Percentiles rank a stretch among this genome's conserved stretches.
Conservation (phyloP, 2,329 filamentous ascomycete species). For the Monosporascus sp. region DNA sequence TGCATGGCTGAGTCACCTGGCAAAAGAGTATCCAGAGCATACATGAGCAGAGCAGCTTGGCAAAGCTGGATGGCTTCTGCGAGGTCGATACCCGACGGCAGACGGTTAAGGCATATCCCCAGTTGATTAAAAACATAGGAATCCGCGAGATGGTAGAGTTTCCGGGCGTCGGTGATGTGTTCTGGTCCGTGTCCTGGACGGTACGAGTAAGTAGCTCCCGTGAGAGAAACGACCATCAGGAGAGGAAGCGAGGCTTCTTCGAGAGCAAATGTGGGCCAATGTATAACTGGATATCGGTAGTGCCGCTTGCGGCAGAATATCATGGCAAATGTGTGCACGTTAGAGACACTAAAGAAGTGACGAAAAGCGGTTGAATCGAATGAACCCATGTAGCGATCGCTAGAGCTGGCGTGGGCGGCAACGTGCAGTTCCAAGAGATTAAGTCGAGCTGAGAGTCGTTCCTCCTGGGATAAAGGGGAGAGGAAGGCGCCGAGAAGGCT, state of each 20-base stretch:
- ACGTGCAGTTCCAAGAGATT: slow-evolving; percentile 3
- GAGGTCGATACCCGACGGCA: background rate
- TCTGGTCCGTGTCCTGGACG: background rate
- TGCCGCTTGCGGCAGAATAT: slow-evolving; percentile 7
- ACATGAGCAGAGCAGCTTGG: slow-evolving; percentile 8
- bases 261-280: slow-evolving; percentile 6
- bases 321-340: slow-evolving; percentile 2
- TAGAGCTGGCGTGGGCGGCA: background rate
- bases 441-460: slow-evolving; percentile 1
- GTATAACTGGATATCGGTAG: slow-evolving; percentile 5
- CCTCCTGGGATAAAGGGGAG: background rate
- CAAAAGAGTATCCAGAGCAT: slow-evolving; percentile 2
- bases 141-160: slow-evolving; percentile 2
- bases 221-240: slow-evolving; percentile 4
- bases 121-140: slow-evolving; percentile 6
- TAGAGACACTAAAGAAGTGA: slow-evolving; percentile 1
- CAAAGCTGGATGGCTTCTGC: slow-evolving; percentile 1
- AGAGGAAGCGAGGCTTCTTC: slow-evolving; percentile 4
- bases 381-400: background rate
- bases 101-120: background rate
- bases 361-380: background rate
- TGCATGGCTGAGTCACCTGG: slow-evolving; percentile 2
- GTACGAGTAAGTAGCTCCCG: slow-evolving; percentile 7
- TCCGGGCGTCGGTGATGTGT: slow-evolving; percentile 2
- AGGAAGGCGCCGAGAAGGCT: slow-evolving; percentile 2